These are phyloP conservation scores for Tetrahymena thermophila DNA, from an alignment of 73 alveolate species.

Conservation along the genomic window DNA sequence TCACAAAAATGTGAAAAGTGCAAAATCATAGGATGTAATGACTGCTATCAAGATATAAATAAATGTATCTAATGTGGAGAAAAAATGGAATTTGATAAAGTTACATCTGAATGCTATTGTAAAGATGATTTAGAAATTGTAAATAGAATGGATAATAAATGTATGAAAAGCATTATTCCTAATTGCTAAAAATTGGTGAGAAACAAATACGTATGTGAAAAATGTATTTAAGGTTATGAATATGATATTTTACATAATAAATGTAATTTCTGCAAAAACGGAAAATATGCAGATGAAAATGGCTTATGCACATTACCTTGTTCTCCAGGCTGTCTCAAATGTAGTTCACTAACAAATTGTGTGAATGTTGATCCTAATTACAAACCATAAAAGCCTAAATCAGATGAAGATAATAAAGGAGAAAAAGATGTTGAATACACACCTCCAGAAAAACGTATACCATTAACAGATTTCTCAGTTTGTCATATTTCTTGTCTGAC, in stretches of 20 bases:
- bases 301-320: not conserved
- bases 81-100: not conserved
- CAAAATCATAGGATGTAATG: not conserved
- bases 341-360: not conserved
- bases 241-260: not conserved
- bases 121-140: not conserved
- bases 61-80: not conserved
- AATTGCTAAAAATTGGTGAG: not conserved
- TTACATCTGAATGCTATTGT: not conserved
- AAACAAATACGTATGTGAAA: not conserved
- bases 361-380: not conserved
- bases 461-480: not conserved
- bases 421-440: not conserved
- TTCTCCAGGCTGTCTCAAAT: not conserved
- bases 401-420: not conserved
- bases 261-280: not conserved
- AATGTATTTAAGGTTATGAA: not conserved
- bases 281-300: not conserved
- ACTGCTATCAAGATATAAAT: not conserved
- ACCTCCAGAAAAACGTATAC: not conserved
- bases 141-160: too few relatives aligned
- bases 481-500: not conserved
- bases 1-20: not conserved
- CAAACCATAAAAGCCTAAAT: not conserved
- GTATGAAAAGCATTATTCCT: not conserved